Base-by-base conservation (phyloP, 169 alveolate species). In the Neospora caninum region DNA sequence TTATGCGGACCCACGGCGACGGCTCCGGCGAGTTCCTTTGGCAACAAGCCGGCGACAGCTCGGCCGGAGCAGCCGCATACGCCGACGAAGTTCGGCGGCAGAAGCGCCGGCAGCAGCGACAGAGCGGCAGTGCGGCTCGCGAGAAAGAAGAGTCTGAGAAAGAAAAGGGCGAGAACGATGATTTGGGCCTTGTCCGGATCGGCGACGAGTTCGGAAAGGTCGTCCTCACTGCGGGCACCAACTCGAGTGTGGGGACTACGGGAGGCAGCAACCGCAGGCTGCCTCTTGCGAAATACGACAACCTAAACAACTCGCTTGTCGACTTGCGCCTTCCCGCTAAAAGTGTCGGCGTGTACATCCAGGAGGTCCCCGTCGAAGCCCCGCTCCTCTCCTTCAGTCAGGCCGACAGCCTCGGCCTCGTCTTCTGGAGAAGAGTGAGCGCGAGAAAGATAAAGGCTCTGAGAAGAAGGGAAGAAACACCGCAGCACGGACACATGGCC, bases 361-460 rank as follows among this genome's bases (percentile, higher is more conserved):
- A 73, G 45, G 84, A 73, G 27, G 42, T 73, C 42, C 84, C 84
- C 43, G 84, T 73, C 43, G 84, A 73, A 43, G 84, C 84, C n/a
- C 84, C 84, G 39, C 84, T 73, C 39, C 42, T 73, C 42, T 73
- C 84, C 39, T 36, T 73, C 39, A 73, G n/a, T 22, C 43, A 73
- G 42, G 84, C 84, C 27, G 45, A 13, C 13, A 43, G 39, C 25
- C 38, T 73, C 27, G 42, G n/a, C 43, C 84, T 73, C n/a, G 20
- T 73, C 84, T n/a, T 73, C 43, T 73, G 84, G 84, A 22, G 42
- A 36, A 73, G 84, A 73, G 84, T 73, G n/a, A 73, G 84, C 7
- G 34, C 31, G 73, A 64, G n/a, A 49, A 13, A 13, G 13, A 4
- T 49, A 13, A 13, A 49, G 22, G 13, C 4, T 7, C 4, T 49